phyloP scores from a whole-genome alignment of 495 filamentous ascomycete genomes.

The Parathielavia appendiculata region DNA sequence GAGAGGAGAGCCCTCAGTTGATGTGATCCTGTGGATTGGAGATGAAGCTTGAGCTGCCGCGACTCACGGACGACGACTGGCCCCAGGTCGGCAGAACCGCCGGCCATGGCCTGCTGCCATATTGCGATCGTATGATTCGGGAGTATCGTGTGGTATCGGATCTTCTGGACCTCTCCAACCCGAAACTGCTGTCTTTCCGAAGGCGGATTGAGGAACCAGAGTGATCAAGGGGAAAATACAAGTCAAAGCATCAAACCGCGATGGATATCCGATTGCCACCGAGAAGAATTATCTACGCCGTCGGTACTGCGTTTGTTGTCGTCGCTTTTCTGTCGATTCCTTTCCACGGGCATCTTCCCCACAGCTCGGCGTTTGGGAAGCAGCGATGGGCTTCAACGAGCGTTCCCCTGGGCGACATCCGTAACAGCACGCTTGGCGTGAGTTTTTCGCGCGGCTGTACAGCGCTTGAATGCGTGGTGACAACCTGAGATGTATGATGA shows the following conservation, averaged over 20 bases:
- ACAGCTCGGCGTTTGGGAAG: neutral
- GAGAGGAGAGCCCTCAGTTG: no score
- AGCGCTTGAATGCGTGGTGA: no score
- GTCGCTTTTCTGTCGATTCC: neutral
- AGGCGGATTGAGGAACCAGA: neutral
- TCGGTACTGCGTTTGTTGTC: neutral
- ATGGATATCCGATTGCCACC: neutral
- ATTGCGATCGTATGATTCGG: neutral
- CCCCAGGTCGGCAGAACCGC: neutral
- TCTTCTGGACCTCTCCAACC: slow-evolving; percentile 5
- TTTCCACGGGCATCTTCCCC: neutral
- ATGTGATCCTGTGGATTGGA: no score
- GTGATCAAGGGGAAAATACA: neutral
- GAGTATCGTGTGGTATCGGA: slow-evolving; percentile 1
- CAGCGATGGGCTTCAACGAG: neutral
- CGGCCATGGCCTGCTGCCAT: slow-evolving; percentile 3
- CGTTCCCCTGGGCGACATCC: neutral
- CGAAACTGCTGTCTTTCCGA: neutral
- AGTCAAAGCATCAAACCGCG: neutral
- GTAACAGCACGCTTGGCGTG: slow-evolving; percentile 4
- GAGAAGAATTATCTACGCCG: neutral
- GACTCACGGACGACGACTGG: slow-evolving; percentile 2
- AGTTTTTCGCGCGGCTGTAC: no score
- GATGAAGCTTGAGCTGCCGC: no score
- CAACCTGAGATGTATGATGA: no score